Conservation (phyloP, 129 eudicot genomes). For the Chrysanthemum lavandulifolium region DNA sequence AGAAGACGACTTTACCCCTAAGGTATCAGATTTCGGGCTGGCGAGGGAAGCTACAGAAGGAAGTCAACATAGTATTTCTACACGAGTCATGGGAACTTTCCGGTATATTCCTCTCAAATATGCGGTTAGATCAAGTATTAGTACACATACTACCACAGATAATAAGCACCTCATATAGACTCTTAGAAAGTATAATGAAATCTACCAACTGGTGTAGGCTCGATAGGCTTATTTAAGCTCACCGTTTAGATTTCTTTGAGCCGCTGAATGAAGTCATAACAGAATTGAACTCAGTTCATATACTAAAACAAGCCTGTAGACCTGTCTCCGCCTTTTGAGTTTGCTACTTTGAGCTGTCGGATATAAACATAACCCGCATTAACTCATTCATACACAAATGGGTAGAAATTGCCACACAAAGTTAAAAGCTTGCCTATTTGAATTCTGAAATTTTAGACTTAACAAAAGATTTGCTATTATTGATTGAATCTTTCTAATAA, state of each 20-base stretch:
- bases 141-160: not conserved
- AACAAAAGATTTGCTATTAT: not conserved
- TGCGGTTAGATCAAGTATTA: not conserved
- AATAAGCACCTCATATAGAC: not conserved
- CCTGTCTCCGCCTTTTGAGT: too few relatives aligned
- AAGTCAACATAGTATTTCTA: conserved; percentile 61
- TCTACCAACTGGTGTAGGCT: too few relatives aligned
- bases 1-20: conserved; percentile 84
- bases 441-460: not conserved
- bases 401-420: not conserved
- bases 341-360: too few relatives aligned
- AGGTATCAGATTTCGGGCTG: conserved; percentile 88
- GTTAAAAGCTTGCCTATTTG: not conserved
- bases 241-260: too few relatives aligned
- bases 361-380: too few relatives aligned
- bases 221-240: too few relatives aligned
- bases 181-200: too few relatives aligned
- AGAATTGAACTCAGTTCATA: too few relatives aligned
- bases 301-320: too few relatives aligned
- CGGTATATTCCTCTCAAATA: conserved; percentile 48
- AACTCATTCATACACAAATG: too few relatives aligned
- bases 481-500: not conserved
- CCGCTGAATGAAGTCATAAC: too few relatives aligned
- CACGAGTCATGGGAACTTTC: conserved; percentile 94
- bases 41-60: conserved; percentile 95